Percentiles rank a stretch among this genome's conserved stretches.
Conservation (phyloP, 805 yeast species). For the Schwanniomyces vanrijiae region DNA sequence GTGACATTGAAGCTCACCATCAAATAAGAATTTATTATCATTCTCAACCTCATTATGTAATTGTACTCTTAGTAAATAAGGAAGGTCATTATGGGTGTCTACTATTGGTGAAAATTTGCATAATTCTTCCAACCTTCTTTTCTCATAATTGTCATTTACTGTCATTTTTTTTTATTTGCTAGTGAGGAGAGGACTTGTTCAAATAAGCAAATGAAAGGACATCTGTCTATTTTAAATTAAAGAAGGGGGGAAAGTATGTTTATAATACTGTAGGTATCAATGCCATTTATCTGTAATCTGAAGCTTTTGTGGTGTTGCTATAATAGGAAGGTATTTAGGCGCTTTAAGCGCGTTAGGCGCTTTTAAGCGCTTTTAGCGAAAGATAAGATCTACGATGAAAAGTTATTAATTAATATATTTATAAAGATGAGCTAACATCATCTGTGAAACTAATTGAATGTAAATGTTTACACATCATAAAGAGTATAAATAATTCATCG, state of each 20-base stretch:
- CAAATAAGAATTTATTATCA: slow-evolving; percentile 37
- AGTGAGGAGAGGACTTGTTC: background rate
- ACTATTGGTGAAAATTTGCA: slow-evolving; percentile 21
- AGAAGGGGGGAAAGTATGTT: background rate
- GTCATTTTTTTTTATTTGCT: background rate
- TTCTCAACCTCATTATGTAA: slow-evolving; percentile 38
- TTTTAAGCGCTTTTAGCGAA: background rate
- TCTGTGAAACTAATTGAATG: background rate
- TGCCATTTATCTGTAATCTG: background rate
- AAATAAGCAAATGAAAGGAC: background rate
- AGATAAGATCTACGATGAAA: background rate
- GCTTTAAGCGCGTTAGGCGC: background rate
- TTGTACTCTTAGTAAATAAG: slow-evolving; percentile 47
- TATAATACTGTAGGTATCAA: background rate
- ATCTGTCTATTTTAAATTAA: background rate
- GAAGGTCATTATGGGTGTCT: slow-evolving; percentile 54
- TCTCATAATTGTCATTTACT: background rate
- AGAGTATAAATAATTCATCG: too few relatives aligned
- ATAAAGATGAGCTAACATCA: background rate
- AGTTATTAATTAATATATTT: background rate
- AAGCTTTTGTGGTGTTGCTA: background rate
- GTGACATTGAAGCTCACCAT: slow-evolving; percentile 37
- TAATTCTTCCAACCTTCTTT: background rate
- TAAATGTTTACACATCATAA: background rate
- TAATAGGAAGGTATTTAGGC: background rate